Base-by-base conservation (phyloP, 768 basidiomycete genomes). In the Agaricus bisporus region DNA sequence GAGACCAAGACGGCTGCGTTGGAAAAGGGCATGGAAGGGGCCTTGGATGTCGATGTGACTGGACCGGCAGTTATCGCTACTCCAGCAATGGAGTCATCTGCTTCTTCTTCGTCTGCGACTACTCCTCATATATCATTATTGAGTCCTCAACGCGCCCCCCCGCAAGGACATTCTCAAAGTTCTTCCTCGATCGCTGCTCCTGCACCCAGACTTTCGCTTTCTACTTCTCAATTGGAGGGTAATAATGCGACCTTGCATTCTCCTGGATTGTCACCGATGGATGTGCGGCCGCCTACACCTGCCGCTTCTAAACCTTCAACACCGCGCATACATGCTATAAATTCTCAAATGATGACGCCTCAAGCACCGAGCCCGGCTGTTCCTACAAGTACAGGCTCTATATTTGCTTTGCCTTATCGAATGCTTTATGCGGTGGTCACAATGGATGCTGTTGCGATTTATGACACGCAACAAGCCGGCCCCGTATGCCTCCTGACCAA, bases 341-440 rank as follows among this genome's bases (percentile, higher is more conserved):
- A 58, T 25, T 35, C 56, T 1, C 58, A 58, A 29, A 44, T 56
- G 32, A 32, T 32, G 32, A 32, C 32, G 32, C 32, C 32, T 54
- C 53, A 51, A 11, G 32, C 8, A 14, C 48, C 39, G 28, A 29
- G 26, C 44, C 44, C 44, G 9, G 26, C 22, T 36, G 20, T 49
- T n/a, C 41, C 56, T 26, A 29, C 57, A 2, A 66, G 61, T 25
- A 75, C 79, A 0, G 80, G 78, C 14, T 86, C 90, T 12, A 75
- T 97, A 2, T 98, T 98, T 64, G 81, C 89, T 8, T 69, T 98
- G 45, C 91, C 95, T 2, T 98, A 98, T 68, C 79, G 97, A 48
- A 89, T 98, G 86, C 69, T 98, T 41, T 98, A 88, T 61, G 92
- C 97, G 1, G 92, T 98, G 14, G 88, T 93, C 46, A 97, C 95